A percentile compares a stretch with the other conserved stretches of the same genome.
Evolutionary conservation across 2,329 filamentous ascomycete species (phyloP).

Genomic region (Xenoacremonium recifei): DNA sequence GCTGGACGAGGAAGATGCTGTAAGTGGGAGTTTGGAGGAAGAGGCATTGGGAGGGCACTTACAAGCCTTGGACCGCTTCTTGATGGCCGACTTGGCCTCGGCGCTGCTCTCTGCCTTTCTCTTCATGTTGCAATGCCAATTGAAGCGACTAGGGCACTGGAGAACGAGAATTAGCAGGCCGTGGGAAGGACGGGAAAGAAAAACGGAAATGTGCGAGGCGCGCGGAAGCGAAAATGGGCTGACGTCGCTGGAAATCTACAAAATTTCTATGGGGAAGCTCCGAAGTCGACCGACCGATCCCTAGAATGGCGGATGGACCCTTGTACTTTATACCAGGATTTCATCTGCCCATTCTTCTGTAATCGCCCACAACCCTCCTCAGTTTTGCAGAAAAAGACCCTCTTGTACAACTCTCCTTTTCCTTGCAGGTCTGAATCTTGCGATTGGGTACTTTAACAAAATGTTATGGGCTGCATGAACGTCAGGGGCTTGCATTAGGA

Average conservation of each 20-base stretch:
- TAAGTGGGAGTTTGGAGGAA: conserved; percentile 13
- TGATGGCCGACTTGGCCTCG: conserved; percentile 41
- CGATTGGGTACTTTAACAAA: too few species aligned
- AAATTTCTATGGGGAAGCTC: conserved; percentile 18
- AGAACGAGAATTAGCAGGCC: too few species aligned
- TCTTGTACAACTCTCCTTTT: too few species aligned
- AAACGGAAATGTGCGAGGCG: conserved; percentile 1
- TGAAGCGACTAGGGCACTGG: conserved; percentile 5
- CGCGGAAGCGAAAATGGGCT: conserved; percentile 24
- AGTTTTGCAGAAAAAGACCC: too few species aligned
- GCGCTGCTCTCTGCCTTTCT: conserved; percentile 54
- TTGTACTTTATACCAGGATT: too few species aligned
- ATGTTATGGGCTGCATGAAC: too few species aligned
- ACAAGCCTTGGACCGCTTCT: conserved; percentile 55
- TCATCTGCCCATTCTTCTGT: not conserved
- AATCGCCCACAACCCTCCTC: not conserved
- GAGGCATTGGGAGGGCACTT: conserved; percentile 19
- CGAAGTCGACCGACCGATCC: conserved; percentile 29
- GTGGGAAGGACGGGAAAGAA: not conserved
- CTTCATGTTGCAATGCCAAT: conserved; percentile 46
- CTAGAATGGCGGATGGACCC: too few species aligned
- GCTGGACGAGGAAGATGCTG: conserved; percentile 32
- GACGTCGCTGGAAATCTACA: conserved; percentile 22
- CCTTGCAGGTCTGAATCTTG: too few species aligned
- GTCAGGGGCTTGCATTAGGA: not conserved